Base-by-base conservation (phyloP, 2,329 filamentous ascomycete species). In the Pezicula carpinea region DNA sequence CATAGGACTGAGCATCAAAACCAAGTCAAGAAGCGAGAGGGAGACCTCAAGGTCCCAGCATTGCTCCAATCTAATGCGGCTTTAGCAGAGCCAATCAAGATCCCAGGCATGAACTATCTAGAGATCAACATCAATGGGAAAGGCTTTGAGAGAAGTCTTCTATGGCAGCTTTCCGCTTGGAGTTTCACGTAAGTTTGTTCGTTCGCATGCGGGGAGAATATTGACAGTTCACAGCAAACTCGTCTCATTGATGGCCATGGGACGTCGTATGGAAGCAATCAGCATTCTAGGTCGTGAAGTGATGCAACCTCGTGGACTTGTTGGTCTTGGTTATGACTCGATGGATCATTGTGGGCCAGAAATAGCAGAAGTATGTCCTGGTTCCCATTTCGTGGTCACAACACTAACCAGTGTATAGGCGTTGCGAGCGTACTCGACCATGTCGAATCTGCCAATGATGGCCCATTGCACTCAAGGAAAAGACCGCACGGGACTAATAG, bases 381-480 rank as follows among this genome's bases (percentile, higher is more conserved):
- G 15, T 43, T 13, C 26, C n/a, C n/a, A 6, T 33, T 43, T 6
- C 31, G 44, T 21, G 50, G 13, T 23, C 39, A 44, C n/a, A 19
- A 3, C 38, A 26, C 32, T 17, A 18, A 29, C 49, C 35, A 34
- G 35, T 17, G 19, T 26, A 29, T 51, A 72, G 58, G 67, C 76
- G 22, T 75, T 83, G 32, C 66, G 69, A 6, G 64, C 77, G 6
- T 64, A 80, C 19, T 66, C 73, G 8, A 63, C 73, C 1, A 62
- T 70, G 2, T 56, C 64, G 0, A 73, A 72, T 14, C 80, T 82
- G 53, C 89, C 89, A 0, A 66, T 83, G 1, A 62, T 95, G 6
- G 69, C 93, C 2, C 89, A 95, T 65, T 96, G 90, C 65, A 93
- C 89, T 1, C 89, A 95, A 59, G 90, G 90, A 48, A 96, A 95